These are phyloP conservation scores for Sporothrix phasma DNA, from an alignment of 2,329 filamentous ascomycete genomes.

Conservation along the genomic window DNA sequence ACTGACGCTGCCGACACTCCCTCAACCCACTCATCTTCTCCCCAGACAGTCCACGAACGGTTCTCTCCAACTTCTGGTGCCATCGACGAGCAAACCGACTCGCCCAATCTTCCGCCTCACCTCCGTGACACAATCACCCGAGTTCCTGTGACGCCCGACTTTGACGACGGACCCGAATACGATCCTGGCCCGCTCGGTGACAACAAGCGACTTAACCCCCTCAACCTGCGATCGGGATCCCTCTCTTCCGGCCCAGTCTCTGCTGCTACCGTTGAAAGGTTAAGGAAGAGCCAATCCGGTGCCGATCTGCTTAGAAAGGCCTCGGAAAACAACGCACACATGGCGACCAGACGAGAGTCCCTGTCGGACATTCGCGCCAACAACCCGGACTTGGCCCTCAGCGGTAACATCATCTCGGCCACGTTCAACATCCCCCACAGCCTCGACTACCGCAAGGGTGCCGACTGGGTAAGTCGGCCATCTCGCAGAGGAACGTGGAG, in stretches of 20 bases:
- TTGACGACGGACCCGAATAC: slow-evolving; percentile 24
- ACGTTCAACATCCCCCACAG: slow-evolving; percentile 55
- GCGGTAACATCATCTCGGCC: slow-evolving; percentile 56
- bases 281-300: not conserved
- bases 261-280: not conserved
- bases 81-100: not conserved
- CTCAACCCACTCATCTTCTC: not conserved
- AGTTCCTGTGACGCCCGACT: slow-evolving; percentile 34
- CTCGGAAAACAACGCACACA: slow-evolving; percentile 33
- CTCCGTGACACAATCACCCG: slow-evolving; percentile 26
- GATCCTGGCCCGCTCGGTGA: not conserved
- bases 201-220: not conserved
- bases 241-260: not conserved
- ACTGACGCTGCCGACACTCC: not conserved
- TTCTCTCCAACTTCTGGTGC: slow-evolving; percentile 3
- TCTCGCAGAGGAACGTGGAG: not conserved
- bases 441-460: slow-evolving; percentile 46
- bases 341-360: slow-evolving; percentile 38
- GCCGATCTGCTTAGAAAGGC: not conserved
- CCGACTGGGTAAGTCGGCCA: slow-evolving; percentile 48
- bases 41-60: not conserved
- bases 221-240: not conserved
- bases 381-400: slow-evolving; percentile 48
- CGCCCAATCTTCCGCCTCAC: slow-evolving; percentile 26
- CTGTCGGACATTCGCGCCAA: slow-evolving; percentile 45